Evolutionary conservation across 2,329 filamentous ascomycete species (phyloP).

Genomic region (Dactylella cylindrospora): DNA sequence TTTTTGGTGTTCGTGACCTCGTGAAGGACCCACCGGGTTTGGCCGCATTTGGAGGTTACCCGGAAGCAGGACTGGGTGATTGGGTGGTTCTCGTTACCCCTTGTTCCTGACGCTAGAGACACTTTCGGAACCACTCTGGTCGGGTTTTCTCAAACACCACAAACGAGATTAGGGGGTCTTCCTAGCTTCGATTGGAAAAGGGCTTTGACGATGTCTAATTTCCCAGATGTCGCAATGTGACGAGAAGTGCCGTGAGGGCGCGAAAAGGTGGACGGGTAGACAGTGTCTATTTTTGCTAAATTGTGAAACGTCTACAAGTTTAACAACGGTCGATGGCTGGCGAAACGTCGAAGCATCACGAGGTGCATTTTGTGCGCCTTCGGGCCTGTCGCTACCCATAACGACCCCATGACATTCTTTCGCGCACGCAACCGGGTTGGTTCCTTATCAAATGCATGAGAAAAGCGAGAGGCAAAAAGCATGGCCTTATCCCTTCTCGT

Average conservation of each 20-base stretch:
- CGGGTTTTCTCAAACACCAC: constrained; percentile 11
- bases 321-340: constrained; percentile 1
- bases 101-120: constrained; percentile 45
- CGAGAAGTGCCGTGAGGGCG: too few species aligned
- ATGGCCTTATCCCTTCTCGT: constrained; percentile 17
- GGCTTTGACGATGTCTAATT: too few species aligned
- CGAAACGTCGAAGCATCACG: constrained; percentile 26
- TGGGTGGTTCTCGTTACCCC: constrained; percentile 29
- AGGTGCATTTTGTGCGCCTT: constrained; percentile 29
- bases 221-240: too few species aligned
- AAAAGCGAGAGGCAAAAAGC: too few species aligned
- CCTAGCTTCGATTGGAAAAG: too few species aligned
- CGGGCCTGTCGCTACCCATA: neutral
- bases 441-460: constrained; percentile 15
- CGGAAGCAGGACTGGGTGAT: constrained; percentile 33
- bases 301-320: constrained; percentile 25
- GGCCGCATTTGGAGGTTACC: constrained; percentile 40
- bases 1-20: constrained; percentile 1
- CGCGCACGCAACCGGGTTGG: constrained; percentile 22
- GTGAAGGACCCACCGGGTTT: constrained; percentile 13
- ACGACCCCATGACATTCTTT: constrained; percentile 30
- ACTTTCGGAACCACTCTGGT: constrained; percentile 9
- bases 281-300: constrained; percentile 1
- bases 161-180: constrained; percentile 1
- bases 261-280: constrained; percentile 4